Evolutionary conservation across 306 rosid species (phyloP).

Genomic region (Oemleria cerasiformis): DNA sequence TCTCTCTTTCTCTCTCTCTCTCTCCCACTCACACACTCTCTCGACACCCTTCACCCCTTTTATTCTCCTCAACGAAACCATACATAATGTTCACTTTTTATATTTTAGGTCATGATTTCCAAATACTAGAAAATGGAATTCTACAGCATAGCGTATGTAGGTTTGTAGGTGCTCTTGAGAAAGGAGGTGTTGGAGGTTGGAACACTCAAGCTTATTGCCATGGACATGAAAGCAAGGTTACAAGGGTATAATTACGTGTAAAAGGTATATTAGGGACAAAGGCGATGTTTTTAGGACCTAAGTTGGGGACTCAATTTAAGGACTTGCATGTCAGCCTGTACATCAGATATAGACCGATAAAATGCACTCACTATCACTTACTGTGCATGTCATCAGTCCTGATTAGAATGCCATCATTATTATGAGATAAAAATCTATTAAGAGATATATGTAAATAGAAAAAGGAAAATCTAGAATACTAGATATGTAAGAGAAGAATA

Average conservation of each 20-base stretch:
- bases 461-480: too few relatives aligned
- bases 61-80: too few relatives aligned
- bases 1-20: too few relatives aligned
- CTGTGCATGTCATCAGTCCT: background rate
- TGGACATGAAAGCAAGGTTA: conserved; percentile 99
- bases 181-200: conserved; percentile 99
- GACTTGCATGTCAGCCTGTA: background rate
- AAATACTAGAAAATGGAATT: too few relatives aligned
- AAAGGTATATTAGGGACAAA: background rate
- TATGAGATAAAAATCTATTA: conserved; percentile 6
- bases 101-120: too few relatives aligned
- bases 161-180: conserved; percentile 91
- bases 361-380: too few relatives aligned
- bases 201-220: conserved; percentile 98
- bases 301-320: conserved; percentile 3
- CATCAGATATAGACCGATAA: background rate
- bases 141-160: background rate
- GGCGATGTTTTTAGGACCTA: background rate
- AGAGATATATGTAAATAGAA: too few relatives aligned
- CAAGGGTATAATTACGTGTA: conserved; percentile 7
- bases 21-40: too few relatives aligned
- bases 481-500: too few relatives aligned
- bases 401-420: background rate
- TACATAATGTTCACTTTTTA: too few relatives aligned
- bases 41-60: too few relatives aligned